Conservation (phyloP, 306 rosid genomes). For the peach (Prunus persica) region DNA sequence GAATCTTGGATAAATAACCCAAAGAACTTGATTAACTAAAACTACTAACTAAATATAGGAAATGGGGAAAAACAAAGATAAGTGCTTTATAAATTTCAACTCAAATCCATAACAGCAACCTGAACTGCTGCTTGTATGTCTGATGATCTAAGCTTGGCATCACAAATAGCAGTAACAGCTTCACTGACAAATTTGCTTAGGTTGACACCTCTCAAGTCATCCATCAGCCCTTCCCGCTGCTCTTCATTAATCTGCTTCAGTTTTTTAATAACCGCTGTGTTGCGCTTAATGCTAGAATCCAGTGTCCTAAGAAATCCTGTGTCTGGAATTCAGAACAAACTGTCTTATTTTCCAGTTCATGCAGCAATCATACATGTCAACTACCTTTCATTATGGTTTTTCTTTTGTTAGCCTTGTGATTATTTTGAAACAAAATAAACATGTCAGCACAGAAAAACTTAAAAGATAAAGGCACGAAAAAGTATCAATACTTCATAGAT, state of each 20-base stretch:
- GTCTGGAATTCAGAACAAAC: slow-evolving; percentile 46
- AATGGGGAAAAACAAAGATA: background rate
- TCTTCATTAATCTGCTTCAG: slow-evolving; percentile 96
- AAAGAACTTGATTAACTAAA: background rate
- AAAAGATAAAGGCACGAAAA: background rate
- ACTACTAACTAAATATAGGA: background rate
- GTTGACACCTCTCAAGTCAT: slow-evolving; percentile 82
- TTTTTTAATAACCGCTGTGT: slow-evolving; percentile 92
- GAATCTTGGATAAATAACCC: background rate
- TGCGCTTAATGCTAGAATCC: slow-evolving; percentile 96
- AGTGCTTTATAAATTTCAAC: background rate
- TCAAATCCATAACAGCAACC: slow-evolving; percentile 39
- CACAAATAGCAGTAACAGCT: slow-evolving; percentile 94
- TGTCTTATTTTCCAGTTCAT: slow-evolving; percentile 4
- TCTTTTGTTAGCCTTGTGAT: background rate
- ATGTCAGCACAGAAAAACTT: background rate
- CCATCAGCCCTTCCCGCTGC: slow-evolving; percentile 86
- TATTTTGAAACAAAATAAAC: background rate
- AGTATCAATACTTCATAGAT: background rate
- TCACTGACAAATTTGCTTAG: slow-evolving; percentile 98
- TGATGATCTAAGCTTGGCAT: slow-evolving; percentile 87
- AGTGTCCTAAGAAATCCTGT: slow-evolving; percentile 80
- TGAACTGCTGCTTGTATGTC: slow-evolving; percentile 97
- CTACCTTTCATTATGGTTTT: background rate
- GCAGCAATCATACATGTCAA: background rate